These are phyloP conservation scores for Myxozyma lipomycoides DNA, from an alignment of 805 yeast genomes.

Conservation along the genomic window DNA sequence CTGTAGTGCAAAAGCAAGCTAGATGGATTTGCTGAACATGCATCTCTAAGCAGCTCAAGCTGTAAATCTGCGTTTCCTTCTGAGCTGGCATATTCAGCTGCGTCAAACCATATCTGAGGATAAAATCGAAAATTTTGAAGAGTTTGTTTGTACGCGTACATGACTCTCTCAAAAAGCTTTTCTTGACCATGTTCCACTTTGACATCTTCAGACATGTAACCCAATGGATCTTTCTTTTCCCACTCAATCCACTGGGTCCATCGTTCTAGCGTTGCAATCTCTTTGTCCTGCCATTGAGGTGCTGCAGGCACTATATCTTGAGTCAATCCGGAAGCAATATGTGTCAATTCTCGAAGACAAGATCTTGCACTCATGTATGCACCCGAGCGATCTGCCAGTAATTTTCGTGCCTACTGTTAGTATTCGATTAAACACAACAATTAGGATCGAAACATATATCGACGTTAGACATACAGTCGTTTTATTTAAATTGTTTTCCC, in stretches of 20 bases:
- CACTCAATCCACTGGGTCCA: slow-evolving; percentile 78
- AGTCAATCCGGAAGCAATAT: slow-evolving; percentile 51
- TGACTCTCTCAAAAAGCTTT: slow-evolving; percentile 52
- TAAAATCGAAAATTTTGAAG: slow-evolving; percentile 56
- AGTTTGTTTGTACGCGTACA: slow-evolving; percentile 70
- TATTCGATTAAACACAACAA: background rate
- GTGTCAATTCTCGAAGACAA: slow-evolving; percentile 64
- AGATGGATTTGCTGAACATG: slow-evolving; percentile 60
- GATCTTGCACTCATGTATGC: slow-evolving; percentile 85
- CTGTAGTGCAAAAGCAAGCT: slow-evolving; percentile 65
- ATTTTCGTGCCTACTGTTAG: slow-evolving; percentile 57
- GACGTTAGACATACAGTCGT: slow-evolving; percentile 42
- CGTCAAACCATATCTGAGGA: slow-evolving; percentile 72
- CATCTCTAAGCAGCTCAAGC: slow-evolving; percentile 50
- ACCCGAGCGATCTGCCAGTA: slow-evolving; percentile 74
- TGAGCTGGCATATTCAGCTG: slow-evolving; percentile 42
- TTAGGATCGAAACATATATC: background rate
- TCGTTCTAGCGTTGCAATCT: slow-evolving; percentile 44
- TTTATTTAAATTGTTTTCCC: slow-evolving; percentile 74
- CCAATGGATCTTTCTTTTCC: slow-evolving; percentile 70
- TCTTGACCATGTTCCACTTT: slow-evolving; percentile 32
- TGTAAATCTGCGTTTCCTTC: slow-evolving; percentile 28
- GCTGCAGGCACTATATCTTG: slow-evolving; percentile 30
- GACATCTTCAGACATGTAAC: slow-evolving; percentile 43
- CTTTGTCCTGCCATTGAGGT: slow-evolving; percentile 30